Conservation (phyloP, 108 stramenopile species). For the Aurantiochytrium sp. region DNA sequence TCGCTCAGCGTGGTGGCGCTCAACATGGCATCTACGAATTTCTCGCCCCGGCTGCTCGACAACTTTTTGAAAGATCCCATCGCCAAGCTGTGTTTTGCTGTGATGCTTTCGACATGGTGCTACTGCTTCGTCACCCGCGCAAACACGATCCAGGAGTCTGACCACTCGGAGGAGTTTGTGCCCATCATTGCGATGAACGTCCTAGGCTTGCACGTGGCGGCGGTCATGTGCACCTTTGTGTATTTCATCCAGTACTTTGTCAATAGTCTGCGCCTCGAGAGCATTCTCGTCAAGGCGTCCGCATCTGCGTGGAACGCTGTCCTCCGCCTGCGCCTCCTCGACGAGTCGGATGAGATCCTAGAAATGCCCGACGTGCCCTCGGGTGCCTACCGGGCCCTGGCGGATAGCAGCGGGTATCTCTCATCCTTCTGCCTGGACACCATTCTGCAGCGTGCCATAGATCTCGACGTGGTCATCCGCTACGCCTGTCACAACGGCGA, state of each 20-base stretch:
- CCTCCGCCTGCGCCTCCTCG: neutral
- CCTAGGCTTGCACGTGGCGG: neutral
- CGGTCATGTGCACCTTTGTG: neutral
- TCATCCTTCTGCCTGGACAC: neutral
- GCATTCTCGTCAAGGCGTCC: neutral
- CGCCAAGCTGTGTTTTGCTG: neutral
- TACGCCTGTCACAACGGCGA: constrained; percentile 6
- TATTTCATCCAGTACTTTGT: constrained; percentile 17
- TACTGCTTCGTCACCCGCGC: neutral
- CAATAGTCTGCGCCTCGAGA: constrained; percentile 3
- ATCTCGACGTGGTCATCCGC: neutral
- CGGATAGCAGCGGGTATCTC: neutral
- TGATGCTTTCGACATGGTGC: neutral
- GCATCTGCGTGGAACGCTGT: neutral
- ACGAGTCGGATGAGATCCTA: neutral
- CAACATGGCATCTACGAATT: neutral
- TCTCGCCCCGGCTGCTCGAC: neutral
- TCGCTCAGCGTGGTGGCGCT: neutral
- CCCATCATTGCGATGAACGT: constrained; percentile 6
- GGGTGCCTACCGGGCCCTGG: neutral
- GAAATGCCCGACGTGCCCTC: neutral
- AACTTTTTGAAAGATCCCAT: neutral
- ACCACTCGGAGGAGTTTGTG: neutral
- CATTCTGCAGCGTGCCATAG: neutral
- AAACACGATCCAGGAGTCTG: neutral